These are phyloP conservation scores for Mucor lusitanicus DNA, from an alignment of 371 early-diverging fungal genomes.

Conservation along the genomic window DNA sequence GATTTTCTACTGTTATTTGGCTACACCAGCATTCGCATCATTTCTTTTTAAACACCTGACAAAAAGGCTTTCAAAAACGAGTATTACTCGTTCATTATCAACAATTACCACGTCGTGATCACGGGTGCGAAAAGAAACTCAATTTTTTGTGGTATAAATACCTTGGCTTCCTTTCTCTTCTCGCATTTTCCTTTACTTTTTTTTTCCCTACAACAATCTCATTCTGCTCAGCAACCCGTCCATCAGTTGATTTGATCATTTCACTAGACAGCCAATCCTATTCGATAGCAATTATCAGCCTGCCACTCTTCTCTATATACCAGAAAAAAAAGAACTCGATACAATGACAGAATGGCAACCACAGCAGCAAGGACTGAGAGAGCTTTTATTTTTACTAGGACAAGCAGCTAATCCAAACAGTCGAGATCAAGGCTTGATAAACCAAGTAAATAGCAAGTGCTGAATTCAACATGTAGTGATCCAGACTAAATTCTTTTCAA, in stretches of 20 bases:
- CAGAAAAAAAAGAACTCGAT: too few species aligned
- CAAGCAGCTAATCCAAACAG: conserved; percentile 40
- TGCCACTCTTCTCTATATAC: background rate
- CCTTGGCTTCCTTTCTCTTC: conserved; percentile 1
- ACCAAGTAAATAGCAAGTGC: conserved; percentile 24
- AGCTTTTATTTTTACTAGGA: conserved; percentile 34
- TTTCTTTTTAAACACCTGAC: background rate
- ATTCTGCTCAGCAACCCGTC: background rate
- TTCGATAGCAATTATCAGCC: background rate
- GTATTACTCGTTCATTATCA: background rate
- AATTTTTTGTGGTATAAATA: background rate
- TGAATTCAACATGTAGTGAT: background rate
- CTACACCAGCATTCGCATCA: too few species aligned
- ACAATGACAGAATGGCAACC: conserved; percentile 19
- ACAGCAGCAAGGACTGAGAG: conserved; percentile 39
- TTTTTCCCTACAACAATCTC: background rate
- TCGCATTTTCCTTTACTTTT: conserved; percentile 2
- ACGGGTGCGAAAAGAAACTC: background rate
- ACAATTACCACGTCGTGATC: background rate
- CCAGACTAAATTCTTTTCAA: background rate
- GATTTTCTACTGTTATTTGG: background rate
- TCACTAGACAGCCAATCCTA: background rate
- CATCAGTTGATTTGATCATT: background rate
- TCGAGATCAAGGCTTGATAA: conserved; percentile 31
- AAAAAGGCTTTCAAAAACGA: background rate